Conservation (phyloP, 305 asterid species). For the Rubia balearica region DNA sequence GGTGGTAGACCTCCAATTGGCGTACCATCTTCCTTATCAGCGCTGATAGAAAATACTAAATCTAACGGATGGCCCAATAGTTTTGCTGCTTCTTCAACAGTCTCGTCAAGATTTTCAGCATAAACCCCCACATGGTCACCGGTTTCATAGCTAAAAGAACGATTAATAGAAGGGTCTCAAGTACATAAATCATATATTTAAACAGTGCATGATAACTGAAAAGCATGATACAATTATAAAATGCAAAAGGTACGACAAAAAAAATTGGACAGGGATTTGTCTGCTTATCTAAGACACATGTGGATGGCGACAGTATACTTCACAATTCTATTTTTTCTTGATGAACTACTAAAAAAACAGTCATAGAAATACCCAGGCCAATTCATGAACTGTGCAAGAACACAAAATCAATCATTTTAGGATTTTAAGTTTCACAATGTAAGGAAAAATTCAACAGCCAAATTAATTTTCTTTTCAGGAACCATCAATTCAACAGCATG, state of each 20-base stretch:
- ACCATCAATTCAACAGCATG: background rate
- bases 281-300: background rate
- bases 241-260: background rate
- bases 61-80: constrained; percentile 46
- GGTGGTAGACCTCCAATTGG: constrained; percentile 51
- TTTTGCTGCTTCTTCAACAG: constrained; percentile 58
- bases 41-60: constrained; percentile 46
- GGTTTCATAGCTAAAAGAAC: constrained; percentile 53
- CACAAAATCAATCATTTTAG: background rate
- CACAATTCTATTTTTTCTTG: background rate
- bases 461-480: background rate
- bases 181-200: constrained; percentile 1
- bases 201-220: background rate
- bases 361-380: background rate
- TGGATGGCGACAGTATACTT: background rate
- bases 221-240: background rate
- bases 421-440: background rate
- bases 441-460: constrained; percentile 6
- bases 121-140: constrained; percentile 77
- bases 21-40: constrained; percentile 61
- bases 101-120: constrained; percentile 56
- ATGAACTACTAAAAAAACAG: background rate
- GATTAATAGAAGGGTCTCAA: constrained; percentile 16
- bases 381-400: background rate
- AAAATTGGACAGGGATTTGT: background rate